These are phyloP conservation scores for Phialophora chinensis DNA, from an alignment of 2,329 filamentous ascomycete genomes.

Conservation along the genomic window DNA sequence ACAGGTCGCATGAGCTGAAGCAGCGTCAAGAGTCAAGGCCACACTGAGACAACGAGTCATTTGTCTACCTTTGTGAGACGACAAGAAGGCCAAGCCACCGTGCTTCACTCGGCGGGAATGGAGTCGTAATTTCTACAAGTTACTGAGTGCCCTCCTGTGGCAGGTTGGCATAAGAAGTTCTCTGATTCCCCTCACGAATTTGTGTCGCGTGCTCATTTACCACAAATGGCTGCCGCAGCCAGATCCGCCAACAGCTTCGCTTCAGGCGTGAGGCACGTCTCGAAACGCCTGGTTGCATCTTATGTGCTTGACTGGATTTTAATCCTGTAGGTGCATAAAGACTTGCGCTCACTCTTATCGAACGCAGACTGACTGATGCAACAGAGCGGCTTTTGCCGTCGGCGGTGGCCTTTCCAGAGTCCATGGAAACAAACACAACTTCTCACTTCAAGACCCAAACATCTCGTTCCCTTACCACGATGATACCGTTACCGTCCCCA, in stretches of 20 bases:
- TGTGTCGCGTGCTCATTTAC: conserved; percentile 37
- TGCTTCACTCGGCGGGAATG: neutral
- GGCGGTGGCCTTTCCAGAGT: conserved; percentile 65
- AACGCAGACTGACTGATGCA: neutral
- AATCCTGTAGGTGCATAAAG: conserved; percentile 54
- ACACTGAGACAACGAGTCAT: neutral
- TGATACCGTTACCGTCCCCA: conserved; percentile 73
- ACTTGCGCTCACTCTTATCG: neutral
- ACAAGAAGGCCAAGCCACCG: neutral
- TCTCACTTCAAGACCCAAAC: conserved; percentile 73
- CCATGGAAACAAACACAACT: conserved; percentile 57
- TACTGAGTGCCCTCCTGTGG: neutral
- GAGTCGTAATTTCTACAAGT: neutral
- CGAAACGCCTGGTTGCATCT: conserved; percentile 64
- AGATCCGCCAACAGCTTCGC: conserved; percentile 31
- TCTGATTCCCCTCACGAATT: neutral
- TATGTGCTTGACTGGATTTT: conserved; percentile 78
- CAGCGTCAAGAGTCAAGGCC: neutral
- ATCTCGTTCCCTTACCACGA: conserved; percentile 79
- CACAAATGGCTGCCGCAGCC: conserved; percentile 31
- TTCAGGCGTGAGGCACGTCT: conserved; percentile 42
- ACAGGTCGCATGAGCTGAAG: neutral
- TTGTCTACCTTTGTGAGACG: neutral
- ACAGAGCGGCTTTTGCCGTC: conserved; percentile 62
- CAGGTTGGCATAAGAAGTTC: neutral